Base-by-base conservation (phyloP, 2,329 filamentous ascomycete genomes). In the Aureobasidium sp. region DNA sequence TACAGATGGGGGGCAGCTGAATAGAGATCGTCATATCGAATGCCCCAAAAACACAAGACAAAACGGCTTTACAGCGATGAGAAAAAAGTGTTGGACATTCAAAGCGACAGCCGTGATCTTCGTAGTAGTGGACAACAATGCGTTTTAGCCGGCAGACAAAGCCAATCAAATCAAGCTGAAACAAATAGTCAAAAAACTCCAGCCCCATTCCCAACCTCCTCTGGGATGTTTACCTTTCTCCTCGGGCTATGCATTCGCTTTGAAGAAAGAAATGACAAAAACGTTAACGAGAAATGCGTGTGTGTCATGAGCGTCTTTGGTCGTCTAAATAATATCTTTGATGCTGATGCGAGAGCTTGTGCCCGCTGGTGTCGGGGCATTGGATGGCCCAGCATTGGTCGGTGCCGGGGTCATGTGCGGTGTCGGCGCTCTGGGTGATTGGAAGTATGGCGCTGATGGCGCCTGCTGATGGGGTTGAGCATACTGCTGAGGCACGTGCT, bases 271-370 rank as follows among this genome's bases (percentile, higher is more conserved):
- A 58, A 48, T 27, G 55, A 58, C 41, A 58, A 58, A 56, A 58
- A 27, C 31, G 42, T 29, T 34, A 58, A 57, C 29, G 27, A 22
- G 29, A 44, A 57, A 42, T 55, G 51, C 51, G 51, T 55, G 42
- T 22, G 39, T 57, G 53, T 57, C 53, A 57, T 57, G n/a, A 57
- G 37, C 37, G 51, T 55, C 37, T 37, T 29, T 55, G 37, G 20
- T 55, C 37, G 37, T 41, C 51, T 60, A 60, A 66, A 74, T 74
- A 42, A 74, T 73, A 61, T 74, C 72, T 63, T 71, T 68, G 62
- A 74, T 74, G 63, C 71, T 73, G 63, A 74, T 74, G 62, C 72
- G 55, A 49, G 64, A 65, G 17, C 44, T 49, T 12, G 61, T 49
- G 36, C 41, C 31, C 34, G 61, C 52, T n/a, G 52, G 44, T 51